phyloP scores from a whole-genome alignment of 2,329 filamentous ascomycete genomes.

The Trichophyton equinum region DNA sequence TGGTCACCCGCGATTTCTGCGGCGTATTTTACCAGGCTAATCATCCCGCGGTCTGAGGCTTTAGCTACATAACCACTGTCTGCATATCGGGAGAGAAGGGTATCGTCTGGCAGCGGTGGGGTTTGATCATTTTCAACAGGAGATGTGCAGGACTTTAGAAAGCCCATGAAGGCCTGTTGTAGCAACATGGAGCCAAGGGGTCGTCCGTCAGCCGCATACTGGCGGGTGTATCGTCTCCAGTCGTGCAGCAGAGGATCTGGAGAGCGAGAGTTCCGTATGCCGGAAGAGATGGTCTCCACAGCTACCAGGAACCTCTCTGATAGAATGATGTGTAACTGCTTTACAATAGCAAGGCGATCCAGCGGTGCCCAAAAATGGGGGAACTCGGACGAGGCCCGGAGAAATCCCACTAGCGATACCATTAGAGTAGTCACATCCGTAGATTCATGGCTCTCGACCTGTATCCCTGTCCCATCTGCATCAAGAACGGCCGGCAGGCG shows the following conservation, averaged over 20 bases:
- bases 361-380: conserved; percentile 67
- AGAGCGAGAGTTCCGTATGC: conserved; percentile 65
- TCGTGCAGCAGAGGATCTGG: conserved; percentile 57
- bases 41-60: conserved; percentile 21
- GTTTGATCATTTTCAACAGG: conserved; percentile 53
- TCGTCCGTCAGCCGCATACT: conserved; percentile 66
- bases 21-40: conserved; percentile 42
- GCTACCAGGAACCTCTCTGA: conserved; percentile 76
- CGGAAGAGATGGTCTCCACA: conserved; percentile 80
- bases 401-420: conserved; percentile 77
- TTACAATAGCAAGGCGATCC: conserved; percentile 61
- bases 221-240: conserved; percentile 76
- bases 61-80: conserved; percentile 39
- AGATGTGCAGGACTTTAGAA: conserved; percentile 67
- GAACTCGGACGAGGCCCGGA: conserved; percentile 67
- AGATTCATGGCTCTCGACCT: conserved; percentile 42
- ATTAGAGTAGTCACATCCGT: conserved; percentile 61
- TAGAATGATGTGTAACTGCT: conserved; percentile 58
- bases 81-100: conserved; percentile 64
- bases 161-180: conserved; percentile 75
- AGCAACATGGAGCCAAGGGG: conserved; percentile 85
- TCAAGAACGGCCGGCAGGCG: conserved; percentile 43
- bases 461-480: conserved; percentile 39
- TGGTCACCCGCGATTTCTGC: conserved; percentile 66
- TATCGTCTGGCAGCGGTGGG: conserved; percentile 44